phyloP scores from a whole-genome alignment of 2,329 filamentous ascomycete genomes.

The Parascedosporium putredinis region DNA sequence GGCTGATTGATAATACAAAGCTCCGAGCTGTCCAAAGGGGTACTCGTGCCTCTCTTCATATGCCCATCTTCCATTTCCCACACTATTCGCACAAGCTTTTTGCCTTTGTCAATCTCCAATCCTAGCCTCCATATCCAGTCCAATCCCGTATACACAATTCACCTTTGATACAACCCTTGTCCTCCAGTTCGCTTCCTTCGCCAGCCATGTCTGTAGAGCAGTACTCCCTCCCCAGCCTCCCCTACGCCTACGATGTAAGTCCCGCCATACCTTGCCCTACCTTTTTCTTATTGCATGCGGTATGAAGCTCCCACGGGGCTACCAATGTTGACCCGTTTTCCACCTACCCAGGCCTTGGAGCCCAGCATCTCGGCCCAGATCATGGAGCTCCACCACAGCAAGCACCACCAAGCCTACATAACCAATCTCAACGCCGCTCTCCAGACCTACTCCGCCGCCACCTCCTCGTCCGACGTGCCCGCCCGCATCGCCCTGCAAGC shows the following conservation, averaged over 20 bases:
- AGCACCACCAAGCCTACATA: slow-evolving; percentile 72
- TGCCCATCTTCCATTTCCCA: too few relatives aligned
- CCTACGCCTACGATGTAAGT: slow-evolving; percentile 61
- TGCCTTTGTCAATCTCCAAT: too few relatives aligned
- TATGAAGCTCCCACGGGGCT: too few relatives aligned
- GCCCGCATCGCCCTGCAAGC: slow-evolving; percentile 57
- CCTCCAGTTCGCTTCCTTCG: too few relatives aligned
- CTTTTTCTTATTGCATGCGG: too few relatives aligned
- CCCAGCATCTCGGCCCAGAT: slow-evolving; percentile 67
- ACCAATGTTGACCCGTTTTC: neutral
- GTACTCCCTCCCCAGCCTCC: slow-evolving; percentile 54
- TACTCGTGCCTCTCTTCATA: neutral
- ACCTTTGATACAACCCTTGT: neutral
- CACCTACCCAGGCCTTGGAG: slow-evolving; percentile 45
- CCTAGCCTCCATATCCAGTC: too few relatives aligned
- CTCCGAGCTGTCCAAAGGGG: neutral
- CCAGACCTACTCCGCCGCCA: slow-evolving; percentile 45
- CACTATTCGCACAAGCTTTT: too few relatives aligned
- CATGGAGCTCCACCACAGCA: slow-evolving; percentile 71
- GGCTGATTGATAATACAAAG: too few relatives aligned
- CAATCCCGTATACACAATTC: too few relatives aligned
- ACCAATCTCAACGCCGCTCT: slow-evolving; percentile 63
- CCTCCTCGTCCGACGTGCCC: slow-evolving; percentile 46
- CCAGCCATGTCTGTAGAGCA: slow-evolving; percentile 29
- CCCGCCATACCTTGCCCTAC: neutral